Evolutionary conservation across 2,329 filamentous ascomycete genomes (phyloP).

Genomic region (Venturia effusa): DNA sequence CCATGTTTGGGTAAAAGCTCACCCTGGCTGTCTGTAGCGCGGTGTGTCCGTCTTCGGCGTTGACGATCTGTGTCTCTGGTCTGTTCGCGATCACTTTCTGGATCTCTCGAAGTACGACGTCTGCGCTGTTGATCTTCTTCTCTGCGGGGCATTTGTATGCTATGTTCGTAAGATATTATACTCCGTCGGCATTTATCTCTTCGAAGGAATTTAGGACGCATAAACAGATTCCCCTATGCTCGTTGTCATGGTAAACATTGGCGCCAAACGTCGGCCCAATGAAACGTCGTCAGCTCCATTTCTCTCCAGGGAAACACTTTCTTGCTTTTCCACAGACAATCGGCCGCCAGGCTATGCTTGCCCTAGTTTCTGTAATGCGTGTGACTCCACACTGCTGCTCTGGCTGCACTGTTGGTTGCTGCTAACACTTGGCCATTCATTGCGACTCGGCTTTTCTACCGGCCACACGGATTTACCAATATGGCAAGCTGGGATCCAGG

Average conservation of each 20-base stretch:
- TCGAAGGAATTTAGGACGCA: background rate
- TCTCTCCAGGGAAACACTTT: background rate
- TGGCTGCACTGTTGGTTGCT: no score
- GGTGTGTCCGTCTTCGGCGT: conserved; percentile 21
- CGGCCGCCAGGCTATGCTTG: background rate
- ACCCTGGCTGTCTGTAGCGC: conserved; percentile 29
- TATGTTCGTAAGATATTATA: background rate
- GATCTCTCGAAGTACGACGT: conserved; percentile 9
- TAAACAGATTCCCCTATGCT: background rate
- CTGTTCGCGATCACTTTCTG: conserved; percentile 9
- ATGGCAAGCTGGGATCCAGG: no score
- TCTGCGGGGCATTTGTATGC: conserved; percentile 7
- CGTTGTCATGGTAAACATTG: background rate
- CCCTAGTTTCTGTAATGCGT: background rate
- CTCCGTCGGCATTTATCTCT: background rate
- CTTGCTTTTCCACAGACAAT: background rate
- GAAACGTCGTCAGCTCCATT: background rate
- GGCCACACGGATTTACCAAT: no score
- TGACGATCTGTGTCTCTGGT: background rate
- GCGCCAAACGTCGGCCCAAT: background rate
- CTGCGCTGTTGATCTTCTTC: conserved; percentile 7
- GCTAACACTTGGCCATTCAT: no score
- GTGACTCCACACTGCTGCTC: no score
- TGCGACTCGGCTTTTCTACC: no score
- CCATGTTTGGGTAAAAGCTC: conserved; percentile 18